Base-by-base conservation (phyloP, 331 rosid species). In the Pyracantha coccinea region DNA sequence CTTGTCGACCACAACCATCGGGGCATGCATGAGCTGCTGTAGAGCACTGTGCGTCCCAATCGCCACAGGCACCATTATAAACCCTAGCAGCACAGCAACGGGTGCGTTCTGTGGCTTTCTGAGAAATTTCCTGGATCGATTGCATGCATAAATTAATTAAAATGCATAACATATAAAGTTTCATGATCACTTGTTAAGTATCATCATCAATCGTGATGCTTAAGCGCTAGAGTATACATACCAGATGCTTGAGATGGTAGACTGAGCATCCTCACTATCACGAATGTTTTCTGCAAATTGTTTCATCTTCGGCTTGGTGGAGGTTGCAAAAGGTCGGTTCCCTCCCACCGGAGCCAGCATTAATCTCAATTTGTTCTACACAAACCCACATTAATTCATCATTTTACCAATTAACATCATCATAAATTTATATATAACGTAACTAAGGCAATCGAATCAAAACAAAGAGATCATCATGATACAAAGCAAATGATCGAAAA, bases 21-120 rank as follows among this genome's bases (percentile, higher is more conserved):
- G 97, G 19, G 91, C 68, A 7, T 89, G 87, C 23, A 63, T 31
- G 19, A 91, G 54, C 33, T 91, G 94, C 66, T 89, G 97, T 72
- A 13, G 84, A 0, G 84, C 0, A 86, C 92, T 0, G 90, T 86
- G 90, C 82, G 90, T 9, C 80, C 9, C 38, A 87, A 52, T 4
- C 32, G 2, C 61, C 77, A 0, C 19, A 0, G 86, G 92, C 1
- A 73, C 74, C 45, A 7, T 2, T 58, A 87, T 86, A 75, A 91
- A 53, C 31, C 94, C 94, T 4, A 79, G 6, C 44, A 89, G 78
- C 5, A 91, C 72, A 12, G 50, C 77, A 66, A 89, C 28, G 0
- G 97, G 94, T 44, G 89, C 79, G 6, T 65, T 41, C 66, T 87
- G 92, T 9, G 83, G 85, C 69, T 58, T 71, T 75, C 50, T 29